Base-by-base conservation (phyloP, 441 rosid species). In the Metrosideros polymorpha region DNA sequence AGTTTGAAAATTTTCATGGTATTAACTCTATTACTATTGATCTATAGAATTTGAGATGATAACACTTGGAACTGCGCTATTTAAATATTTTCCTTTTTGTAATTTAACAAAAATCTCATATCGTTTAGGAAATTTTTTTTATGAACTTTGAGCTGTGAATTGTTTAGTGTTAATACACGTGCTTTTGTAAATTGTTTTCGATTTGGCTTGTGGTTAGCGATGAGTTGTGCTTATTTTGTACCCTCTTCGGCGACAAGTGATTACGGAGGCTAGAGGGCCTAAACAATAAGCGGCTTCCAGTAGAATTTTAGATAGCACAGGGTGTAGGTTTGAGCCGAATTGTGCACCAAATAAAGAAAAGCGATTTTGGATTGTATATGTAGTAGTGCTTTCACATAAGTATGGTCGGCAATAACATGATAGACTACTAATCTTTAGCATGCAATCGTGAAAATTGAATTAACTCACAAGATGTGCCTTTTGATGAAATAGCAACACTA, bases 271-370 rank as follows among this genome's bases (percentile, higher is more conserved):
- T 66, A 66, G 8, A 66, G 4, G 15, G 27, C 77, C 0, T 0
- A 25, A 12, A 12, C 43, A 32, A 63, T 5, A 3, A 32, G 43
- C 2, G 0, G 9, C 43, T 18, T 2, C 3, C 4, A 3, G 3
- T 0, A 1, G 39, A 4, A 2, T 22, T 27, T 3, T 71, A 19
- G 77, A 35, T 0, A 0, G 14, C 1, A 0, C 32, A 35, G 9
- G 13, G 7, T 13, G 7, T 7, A 12, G 15, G 5, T 35, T n/a
- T 39, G 8, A 54, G n/a, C 10, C 3, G 77, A 66, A 22, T 10
- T 66, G 7, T 0, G 7, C 77, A 32, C 2, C n/a, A n/a, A n/a
- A n/a, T n/a, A n/a, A n/a, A n/a, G n/a, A n/a, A n/a, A n/a, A n/a
- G n/a, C n/a, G n/a, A n/a, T n/a, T n/a, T n/a, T n/a, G n/a, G 1